Conservation (phyloP, 2,329 filamentous ascomycete species). For the Ceratocystis harringtonii region DNA sequence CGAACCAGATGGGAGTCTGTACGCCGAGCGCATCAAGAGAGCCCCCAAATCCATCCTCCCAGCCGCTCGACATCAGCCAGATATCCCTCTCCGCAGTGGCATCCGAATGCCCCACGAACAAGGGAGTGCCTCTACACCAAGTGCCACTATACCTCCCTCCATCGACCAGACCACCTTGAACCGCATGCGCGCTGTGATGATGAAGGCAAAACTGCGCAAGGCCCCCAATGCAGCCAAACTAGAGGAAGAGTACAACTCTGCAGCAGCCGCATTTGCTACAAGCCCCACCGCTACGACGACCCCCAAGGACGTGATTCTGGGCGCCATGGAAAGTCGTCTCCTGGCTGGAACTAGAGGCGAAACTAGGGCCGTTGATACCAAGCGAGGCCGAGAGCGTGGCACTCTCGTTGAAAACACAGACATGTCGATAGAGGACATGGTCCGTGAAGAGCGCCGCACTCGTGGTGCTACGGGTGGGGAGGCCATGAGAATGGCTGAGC, state of each 20-base stretch:
- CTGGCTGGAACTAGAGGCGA: conserved; percentile 60
- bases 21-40: conserved; percentile 52
- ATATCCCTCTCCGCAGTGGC: conserved; percentile 10
- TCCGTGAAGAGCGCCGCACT: conserved; percentile 81
- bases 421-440: conserved; percentile 94
- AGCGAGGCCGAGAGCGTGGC: conserved; percentile 70
- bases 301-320: conserved; percentile 53
- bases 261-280: conserved; percentile 43
- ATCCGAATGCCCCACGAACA: conserved; percentile 8
- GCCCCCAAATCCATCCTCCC: background rate
- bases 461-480: conserved; percentile 65
- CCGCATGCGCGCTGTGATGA: conserved; percentile 78
- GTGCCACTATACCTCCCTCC: conserved; percentile 25
- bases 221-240: conserved; percentile 60
- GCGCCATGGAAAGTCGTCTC: conserved; percentile 79
- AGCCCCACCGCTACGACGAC: conserved; percentile 37
- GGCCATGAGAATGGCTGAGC: conserved; percentile 67
- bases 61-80: background rate
- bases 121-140: conserved; percentile 18
- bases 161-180: conserved; percentile 73
- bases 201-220: conserved; percentile 82
- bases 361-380: conserved; percentile 62
- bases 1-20: conserved; percentile 77
- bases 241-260: conserved; percentile 70
- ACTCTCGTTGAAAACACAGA: conserved; percentile 82